These are phyloP conservation scores for Penicillium paradoxum DNA, from an alignment of 495 filamentous ascomycete genomes.

Conservation along the genomic window DNA sequence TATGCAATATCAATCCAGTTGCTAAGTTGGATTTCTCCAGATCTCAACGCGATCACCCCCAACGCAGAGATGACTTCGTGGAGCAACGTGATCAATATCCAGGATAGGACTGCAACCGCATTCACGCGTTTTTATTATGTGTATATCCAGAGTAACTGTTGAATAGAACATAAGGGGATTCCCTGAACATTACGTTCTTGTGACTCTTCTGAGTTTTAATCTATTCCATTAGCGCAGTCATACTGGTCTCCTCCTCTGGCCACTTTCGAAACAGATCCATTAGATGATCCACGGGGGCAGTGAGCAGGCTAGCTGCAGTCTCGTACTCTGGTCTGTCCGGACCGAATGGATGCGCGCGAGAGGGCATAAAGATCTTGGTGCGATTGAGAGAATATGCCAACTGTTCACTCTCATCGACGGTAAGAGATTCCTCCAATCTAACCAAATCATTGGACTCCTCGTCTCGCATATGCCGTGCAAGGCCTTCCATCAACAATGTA, in stretches of 20 bases:
- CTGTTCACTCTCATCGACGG: slow-evolving; percentile 30
- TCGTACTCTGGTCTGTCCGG: slow-evolving; percentile 27
- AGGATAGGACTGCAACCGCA: background rate
- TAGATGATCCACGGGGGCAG: slow-evolving; percentile 31
- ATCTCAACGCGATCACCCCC: background rate
- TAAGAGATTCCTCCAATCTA: slow-evolving; percentile 46
- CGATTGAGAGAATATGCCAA: slow-evolving; percentile 51
- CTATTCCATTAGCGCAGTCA: slow-evolving; percentile 2
- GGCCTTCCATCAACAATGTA: slow-evolving; percentile 45
- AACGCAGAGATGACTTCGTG: background rate
- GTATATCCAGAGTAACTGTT: no score
- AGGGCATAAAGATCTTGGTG: slow-evolving; percentile 60
- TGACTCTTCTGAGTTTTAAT: background rate
- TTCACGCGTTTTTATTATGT: background rate
- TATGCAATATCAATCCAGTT: background rate
- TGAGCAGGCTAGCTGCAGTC: slow-evolving; percentile 23
- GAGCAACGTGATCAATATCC: background rate
- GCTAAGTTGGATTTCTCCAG: background rate
- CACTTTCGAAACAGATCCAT: slow-evolving; percentile 31
- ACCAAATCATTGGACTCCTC: slow-evolving; percentile 54
- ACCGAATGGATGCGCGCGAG: slow-evolving; percentile 47
- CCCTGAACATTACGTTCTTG: no score
- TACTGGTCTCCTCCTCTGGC: slow-evolving; percentile 15
- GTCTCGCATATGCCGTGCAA: slow-evolving; percentile 52
- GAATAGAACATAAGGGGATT: no score